Base-by-base conservation (phyloP, 1,284 basidiomycete species). In the Phylloporus gajari region DNA sequence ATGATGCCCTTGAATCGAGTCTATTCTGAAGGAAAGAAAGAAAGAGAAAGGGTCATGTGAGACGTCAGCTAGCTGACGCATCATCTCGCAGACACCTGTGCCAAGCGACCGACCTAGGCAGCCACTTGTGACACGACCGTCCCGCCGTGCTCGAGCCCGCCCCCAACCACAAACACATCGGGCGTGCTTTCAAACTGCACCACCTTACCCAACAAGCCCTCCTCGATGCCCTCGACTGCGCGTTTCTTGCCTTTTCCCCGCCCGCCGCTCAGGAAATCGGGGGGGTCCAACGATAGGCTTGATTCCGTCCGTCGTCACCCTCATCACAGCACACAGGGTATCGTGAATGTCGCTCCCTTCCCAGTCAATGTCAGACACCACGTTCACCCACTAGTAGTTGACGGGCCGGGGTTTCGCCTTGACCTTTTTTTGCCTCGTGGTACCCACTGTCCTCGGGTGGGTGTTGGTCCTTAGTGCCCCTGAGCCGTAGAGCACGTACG, bases 341-440 rank as follows among this genome's bases (percentile, higher is more conserved):
- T 93, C 91, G 17, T 89, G 84, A 59, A 94, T 86, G 80, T 93
- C 91, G 72, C 89, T 87, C n/a, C 94, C 94, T 76, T 94, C 92
- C 86, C 90, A 91, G 80, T 95, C 93, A 46, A 94, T 89, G 78
- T 94, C 93, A 67, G 92, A 91, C 38, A 89, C 88, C 60, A 90
- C 84, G 77, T 88, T 91, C 27, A 94, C 88, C 93, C 93, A 95
- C 30, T 91, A 88, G 81, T 95, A 95, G 44, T 89, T 90, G 40
- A 93, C 89, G 68, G 73, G 69, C 12, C 80, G 74, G 11, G 80
- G 76, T 61, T 85, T 87, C 27, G 74, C 75, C 67, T 77, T 77
- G 35, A 66, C 51, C 69, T 75, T 81, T 73, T 77, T 80, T 21
- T 79, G 77, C 66, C 46, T 80, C 79, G 65, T 80, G 79, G 30